Base-by-base conservation (phyloP, 805 yeast species). In the Wickerhamomyces xylosicus region DNA sequence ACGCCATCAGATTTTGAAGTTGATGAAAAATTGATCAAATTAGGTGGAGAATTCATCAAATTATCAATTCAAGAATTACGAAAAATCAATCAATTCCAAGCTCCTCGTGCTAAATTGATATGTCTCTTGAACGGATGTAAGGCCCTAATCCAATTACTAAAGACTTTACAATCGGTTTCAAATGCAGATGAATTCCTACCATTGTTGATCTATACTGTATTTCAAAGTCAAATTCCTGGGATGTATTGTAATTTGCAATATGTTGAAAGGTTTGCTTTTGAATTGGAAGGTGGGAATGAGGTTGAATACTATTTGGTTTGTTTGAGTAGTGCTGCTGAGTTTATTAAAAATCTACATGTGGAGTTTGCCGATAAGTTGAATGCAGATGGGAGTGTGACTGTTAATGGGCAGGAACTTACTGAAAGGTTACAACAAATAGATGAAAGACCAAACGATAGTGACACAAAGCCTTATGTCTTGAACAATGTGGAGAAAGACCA, bases 171-270 rank as follows among this genome's bases (percentile, higher is more conserved):
- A 37, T 69, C 77, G 39, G 64, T 67, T 37, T 90, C 84, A 48
- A 89, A 87, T 48, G 99, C 99, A 0, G 99, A 92, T 60, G 76
- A 84, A 31, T 92, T 92, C 58, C 71, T 92, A n/a, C 98, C 99
- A 0, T 57, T 90, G 33, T 63, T 92, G 38, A 86, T 92, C 19
- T 80, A 78, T 48, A 82, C 90, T 10, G 72, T 89, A 2, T 57
- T 90, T 35, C 79, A 77, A 48, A 77, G 90, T 2, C 74, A 74
- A 40, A 76, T 86, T 1, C 63, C 62, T 31, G 62, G 76, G 47
- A 59, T 92, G n/a, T 69, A 75, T 14, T 84, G 95, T 9, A 90
- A 90, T 54, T 60, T 89, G 43, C 75, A 73, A 43, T 92, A 86
- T 58, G 85, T 92, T 47, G 95, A 87, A 56, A 66, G 92, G 37